These are phyloP conservation scores for Phytophthora sansomeana DNA, from an alignment of 352 stramenopile genomes.

Conservation along the genomic window DNA sequence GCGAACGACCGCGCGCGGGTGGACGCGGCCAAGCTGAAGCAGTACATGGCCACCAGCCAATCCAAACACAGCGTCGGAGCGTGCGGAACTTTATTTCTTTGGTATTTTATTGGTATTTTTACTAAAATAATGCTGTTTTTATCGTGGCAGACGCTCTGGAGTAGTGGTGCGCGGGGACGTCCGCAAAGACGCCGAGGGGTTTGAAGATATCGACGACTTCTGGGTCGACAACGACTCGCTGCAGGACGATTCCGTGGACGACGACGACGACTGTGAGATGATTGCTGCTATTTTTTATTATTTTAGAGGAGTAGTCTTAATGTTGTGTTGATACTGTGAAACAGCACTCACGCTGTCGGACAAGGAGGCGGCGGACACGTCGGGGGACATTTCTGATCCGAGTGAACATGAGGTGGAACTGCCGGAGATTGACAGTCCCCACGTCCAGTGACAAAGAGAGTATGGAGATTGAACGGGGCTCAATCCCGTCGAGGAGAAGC, in stretches of 20 bases:
- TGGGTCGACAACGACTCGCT: conserved; percentile 74
- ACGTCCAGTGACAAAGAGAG: conserved; percentile 33
- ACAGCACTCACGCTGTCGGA: conserved; percentile 49
- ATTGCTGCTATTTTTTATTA: background rate
- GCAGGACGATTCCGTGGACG: conserved; percentile 45
- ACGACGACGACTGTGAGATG: conserved; percentile 39
- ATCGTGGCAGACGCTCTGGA: conserved; percentile 47
- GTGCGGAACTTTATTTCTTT: conserved; percentile 20
- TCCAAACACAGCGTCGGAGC: conserved; percentile 34
- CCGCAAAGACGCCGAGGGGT: conserved; percentile 79
- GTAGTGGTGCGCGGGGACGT: conserved; percentile 72
- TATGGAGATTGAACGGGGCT: conserved; percentile 34
- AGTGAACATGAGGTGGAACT: conserved; percentile 62
- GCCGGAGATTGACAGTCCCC: conserved; percentile 41
- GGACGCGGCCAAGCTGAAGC: conserved; percentile 57
- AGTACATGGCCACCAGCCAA: conserved; percentile 68
- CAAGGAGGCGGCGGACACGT: conserved; percentile 54
- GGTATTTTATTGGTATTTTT: background rate
- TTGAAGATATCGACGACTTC: conserved; percentile 91
- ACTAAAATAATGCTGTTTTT: conserved; percentile 5
- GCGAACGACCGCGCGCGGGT: conserved; percentile 57
- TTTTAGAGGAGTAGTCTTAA: background rate
- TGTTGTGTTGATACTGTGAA: background rate
- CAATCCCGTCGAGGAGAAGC: conserved; percentile 42
- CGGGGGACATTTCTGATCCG: conserved; percentile 47